These are phyloP conservation scores for Kitagawia praeruptora DNA, from an alignment of 129 eudicot species.

Conservation along the genomic window DNA sequence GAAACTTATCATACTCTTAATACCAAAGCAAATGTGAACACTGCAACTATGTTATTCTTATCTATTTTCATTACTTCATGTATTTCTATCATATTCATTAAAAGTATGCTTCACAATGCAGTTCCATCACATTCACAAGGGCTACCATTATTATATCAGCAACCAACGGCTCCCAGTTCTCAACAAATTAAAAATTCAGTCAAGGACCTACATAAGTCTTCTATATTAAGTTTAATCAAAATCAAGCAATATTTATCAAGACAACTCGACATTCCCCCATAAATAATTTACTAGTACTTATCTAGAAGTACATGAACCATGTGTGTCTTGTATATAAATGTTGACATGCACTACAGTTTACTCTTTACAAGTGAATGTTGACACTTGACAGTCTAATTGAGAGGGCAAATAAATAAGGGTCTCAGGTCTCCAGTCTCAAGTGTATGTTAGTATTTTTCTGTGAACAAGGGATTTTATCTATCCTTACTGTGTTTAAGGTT, in stretches of 20 bases:
- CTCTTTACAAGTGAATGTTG: not conserved
- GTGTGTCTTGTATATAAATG: not conserved
- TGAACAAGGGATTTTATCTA: no score
- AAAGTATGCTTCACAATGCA: not conserved
- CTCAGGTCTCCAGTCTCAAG: no score
- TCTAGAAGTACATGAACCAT: not conserved
- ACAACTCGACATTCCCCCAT: not conserved
- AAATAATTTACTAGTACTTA: not conserved
- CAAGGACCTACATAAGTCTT: not conserved
- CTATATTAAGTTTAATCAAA: not conserved
- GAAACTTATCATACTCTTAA: not conserved
- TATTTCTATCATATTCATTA: not conserved
- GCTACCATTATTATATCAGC: not conserved
- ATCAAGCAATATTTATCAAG: not conserved
- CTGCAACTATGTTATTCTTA: not conserved
- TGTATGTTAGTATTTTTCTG: no score
- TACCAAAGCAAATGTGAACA: not conserved
- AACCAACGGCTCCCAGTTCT: constrained; percentile 5
- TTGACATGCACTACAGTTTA: not conserved
- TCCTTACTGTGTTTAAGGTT: no score
- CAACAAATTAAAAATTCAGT: not conserved
- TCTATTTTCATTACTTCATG: not conserved
- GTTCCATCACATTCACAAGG: not conserved
- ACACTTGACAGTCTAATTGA: not conserved
- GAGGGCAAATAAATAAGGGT: not conserved